Base-by-base conservation (phyloP, 176 grass and related monocot species). In the Oryza meridionalis region DNA sequence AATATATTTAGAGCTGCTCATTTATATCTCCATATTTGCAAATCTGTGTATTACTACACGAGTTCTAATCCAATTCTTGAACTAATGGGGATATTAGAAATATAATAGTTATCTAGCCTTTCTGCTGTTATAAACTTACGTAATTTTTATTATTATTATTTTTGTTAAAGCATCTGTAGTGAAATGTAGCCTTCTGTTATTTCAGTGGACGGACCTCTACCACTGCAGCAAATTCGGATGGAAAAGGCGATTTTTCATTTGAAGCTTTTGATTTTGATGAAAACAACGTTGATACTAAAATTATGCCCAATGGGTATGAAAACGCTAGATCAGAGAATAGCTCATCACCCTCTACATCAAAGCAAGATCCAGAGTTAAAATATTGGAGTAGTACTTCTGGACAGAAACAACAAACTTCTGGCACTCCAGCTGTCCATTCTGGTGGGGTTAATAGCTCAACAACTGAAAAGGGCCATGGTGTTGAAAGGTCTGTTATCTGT, bases 401-500 rank as follows among this genome's bases (percentile, higher is more conserved):
- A 67, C 81, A 90, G 70, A 92, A 83, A 90, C 80, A 91, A 47
- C 89, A 91, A 68, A 87, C 68, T 84, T 89, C 85, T 77, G 76
- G 82, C 47, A 80, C 82, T 69, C 82, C 93, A 29, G 70, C 90
- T 85, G 15, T 85, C 69, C 35, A 72, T 69, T 82, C 83, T 81
- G 73, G 79, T 66, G 77, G 72, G 58, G 65, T 66, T 79, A 75
- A 72, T 80, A 86, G 24, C 62, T 78, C 82, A 77, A 33, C 26
- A 22, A 27, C 79, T 84, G 96, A 94, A 81, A 94, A 81, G 86
- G 82, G 73, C 11, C 88, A 67, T 15, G 66, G 37, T 81, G 76
- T 89, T 83, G 91, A 99, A 79, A 94, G 96, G 96, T 99, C 81
- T 40, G 62, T 68, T 83, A 69, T 70, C 84, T 84, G 65, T 89